Base-by-base conservation (phyloP, 345 rosid genomes). In the Durio zibethinus region DNA sequence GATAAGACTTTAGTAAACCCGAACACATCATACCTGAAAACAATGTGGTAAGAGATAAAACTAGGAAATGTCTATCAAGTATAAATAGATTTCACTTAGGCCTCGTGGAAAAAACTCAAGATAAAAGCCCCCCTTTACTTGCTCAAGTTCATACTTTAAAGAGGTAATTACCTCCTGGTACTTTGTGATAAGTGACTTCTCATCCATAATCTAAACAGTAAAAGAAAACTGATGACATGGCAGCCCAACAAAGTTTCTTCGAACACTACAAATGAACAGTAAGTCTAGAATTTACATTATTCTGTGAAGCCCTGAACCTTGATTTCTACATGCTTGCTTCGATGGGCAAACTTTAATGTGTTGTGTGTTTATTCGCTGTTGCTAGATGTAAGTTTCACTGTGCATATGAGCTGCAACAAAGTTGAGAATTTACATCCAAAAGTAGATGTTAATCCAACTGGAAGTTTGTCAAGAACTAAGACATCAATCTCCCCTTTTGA, bases 291-390 rank as follows among this genome's bases (percentile, higher is more conserved):
- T 43, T 77, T 59, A 89, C 94, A 91, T 84, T 91, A 80, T 91
- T 91, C 81, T 89, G 92, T 61, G 87, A 82, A 67, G 92, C 92
- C n/a, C n/a, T n/a, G n/a, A n/a, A n/a, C n/a, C 74, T 86, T 85
- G 62, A 91, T 83, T 80, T 91, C 94, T 50, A 91, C 89, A 53
- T 72, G 86, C 83, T 89, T 91, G 87, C 89, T 87, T 54, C 92
- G 77, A 78, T 89, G 91, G 35, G 94, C 92, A 91, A 91, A 91
- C 82, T 91, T 91, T 76, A 91, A 66, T 27, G 94, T 89, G 81
- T 89, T 91, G 80, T 91, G 92, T 25, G 92, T 89, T 84, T 91
- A 92, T 82, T 91, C 94, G n/a, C 84, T 81, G 73, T 85, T 91
- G 85, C 94, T 80, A 45, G 92, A 89, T 50, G 94, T 88, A 78